Evolutionary conservation across 768 basidiomycete species (phyloP), one percentile per base, ranked within the genome.

Genomic region (Mycena metata): DNA sequence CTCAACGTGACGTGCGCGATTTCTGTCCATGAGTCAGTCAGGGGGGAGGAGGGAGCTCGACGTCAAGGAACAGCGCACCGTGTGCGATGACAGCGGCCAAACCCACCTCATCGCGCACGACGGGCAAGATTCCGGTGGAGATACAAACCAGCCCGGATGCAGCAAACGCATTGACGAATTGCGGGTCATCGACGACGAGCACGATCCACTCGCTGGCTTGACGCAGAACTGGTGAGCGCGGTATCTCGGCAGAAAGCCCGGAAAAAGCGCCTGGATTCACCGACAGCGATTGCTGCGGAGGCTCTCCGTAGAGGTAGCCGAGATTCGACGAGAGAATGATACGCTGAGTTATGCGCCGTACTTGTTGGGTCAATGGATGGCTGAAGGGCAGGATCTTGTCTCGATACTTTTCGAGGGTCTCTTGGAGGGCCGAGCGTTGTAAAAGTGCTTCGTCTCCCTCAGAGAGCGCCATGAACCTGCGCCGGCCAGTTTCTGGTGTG

Each of bases 401-500:
- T 35, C 81, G 74, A 68, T 88, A 90, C n/a, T n/a, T n/a, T 72
- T 95, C 60, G 0, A 89, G 76, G 0, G 90, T 81, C 60, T 90
- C 77, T 42, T 82, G 70, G 71, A 79, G 76, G 45, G 70, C 54
- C 2, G 36, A 6, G 36, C 77, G 46, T 52, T 87, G 79, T n/a
- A 82, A 85, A 16, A 91, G 76, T 85, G 88, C 52, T 17, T 65
- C 64, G 24, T 72, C 70, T 47, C 62, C 30, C 41, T 58, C 23
- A 2, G 70, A 69, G 1, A 72, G 55, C 1, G 47, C 91, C 88
- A 98, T 97, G 76, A 96, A 98, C 23, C 96, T 80, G 87, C 91
- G 91, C 64, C 96, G 82, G 0, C 95, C 95, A 0, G 95, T 96
- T 76, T 96, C 91, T 3, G 92, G 90, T 0, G 95, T 93, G 75